Evolutionary conservation across 345 rosid species (phyloP).

Genomic region (Toxicodendron radicans): DNA sequence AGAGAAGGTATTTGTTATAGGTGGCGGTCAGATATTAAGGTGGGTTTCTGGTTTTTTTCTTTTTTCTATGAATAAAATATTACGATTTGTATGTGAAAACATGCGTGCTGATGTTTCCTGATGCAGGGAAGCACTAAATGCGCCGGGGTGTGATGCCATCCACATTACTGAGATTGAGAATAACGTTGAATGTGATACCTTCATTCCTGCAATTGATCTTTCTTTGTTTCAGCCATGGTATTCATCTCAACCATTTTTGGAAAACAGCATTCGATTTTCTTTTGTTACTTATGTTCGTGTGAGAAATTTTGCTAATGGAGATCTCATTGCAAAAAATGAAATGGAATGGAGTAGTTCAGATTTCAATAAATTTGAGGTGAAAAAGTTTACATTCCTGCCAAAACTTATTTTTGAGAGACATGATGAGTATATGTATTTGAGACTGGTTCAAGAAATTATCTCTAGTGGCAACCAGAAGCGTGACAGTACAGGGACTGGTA

Average conservation of each 20-base stretch:
- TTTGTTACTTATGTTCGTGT: conserved; percentile 42
- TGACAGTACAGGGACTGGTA: conserved; percentile 44
- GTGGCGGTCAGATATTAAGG: conserved; percentile 82
- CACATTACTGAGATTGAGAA: conserved; percentile 50
- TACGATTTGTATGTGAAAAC: neutral
- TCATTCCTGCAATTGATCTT: conserved; percentile 41
- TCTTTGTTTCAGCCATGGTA: conserved; percentile 45
- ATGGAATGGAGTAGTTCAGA: conserved; percentile 5
- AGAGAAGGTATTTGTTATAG: conserved; percentile 74
- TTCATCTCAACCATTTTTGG: conserved; percentile 41
- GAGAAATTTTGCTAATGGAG: conserved; percentile 21
- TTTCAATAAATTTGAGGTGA: conserved; percentile 19
- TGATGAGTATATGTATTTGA: conserved; percentile 37
- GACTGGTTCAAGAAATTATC: conserved; percentile 38
- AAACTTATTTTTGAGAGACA: conserved; percentile 39
- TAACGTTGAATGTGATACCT: conserved; percentile 47
- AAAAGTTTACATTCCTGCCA: conserved; percentile 41
- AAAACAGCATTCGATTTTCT: conserved; percentile 35
- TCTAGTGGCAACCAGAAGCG: conserved; percentile 32
- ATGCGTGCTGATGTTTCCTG: neutral
- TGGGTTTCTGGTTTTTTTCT: conserved; percentile 15
- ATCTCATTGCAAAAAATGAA: conserved; percentile 1
- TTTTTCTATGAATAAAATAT: neutral
- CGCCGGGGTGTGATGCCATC: conserved; percentile 47
- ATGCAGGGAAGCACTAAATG: conserved; percentile 61